Base-by-base conservation (phyloP, 495 filamentous ascomycete genomes). In the Hypomontagnella submonticulosa region DNA sequence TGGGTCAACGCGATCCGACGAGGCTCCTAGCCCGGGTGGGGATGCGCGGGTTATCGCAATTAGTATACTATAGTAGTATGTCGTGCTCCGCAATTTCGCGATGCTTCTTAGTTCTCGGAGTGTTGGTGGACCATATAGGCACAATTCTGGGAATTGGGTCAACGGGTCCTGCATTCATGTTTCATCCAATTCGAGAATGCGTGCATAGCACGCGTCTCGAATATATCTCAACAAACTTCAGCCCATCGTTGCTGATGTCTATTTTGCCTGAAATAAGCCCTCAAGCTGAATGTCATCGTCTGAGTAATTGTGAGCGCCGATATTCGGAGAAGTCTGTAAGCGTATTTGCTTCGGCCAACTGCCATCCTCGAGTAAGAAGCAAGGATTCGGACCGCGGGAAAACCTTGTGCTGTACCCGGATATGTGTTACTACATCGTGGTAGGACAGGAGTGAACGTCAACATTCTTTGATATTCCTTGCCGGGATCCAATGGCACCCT, bases 1-100 rank as follows among this genome's bases (percentile, higher is more conserved):
- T 71, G 40, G 43, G 27, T 66, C 71, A 64, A 63, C 42, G 62
- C 65, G 66, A 68, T 60, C 65, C 64, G 67, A 70, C 49, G 53
- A 63, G 44, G 36, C 47, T 57, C 57, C 46, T 66, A 61, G 50
- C 38, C 55, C 32, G 30, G 56, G 62, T 67, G 59, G 65, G 52
- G 65, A 63, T 48, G 23, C 16, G 43, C 52, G 33, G 53, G 49
- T n/a, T 46, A 48, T 42, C n/a, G 53, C 42, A 67, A 38, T 47
- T 23, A 53, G 34, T 7, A 49, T 58, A 47, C 20, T 51, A 51
- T 50, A 44, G 37, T 37, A 18, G 46, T 59, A 57, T 55, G 63
- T 60, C 44, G 52, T 51, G 57, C 47, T 58, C 44, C 47, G 44
- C 33, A 46, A 53, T 52, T 38, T 38, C 34, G 11, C 49, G 18